phyloP scores from a whole-genome alignment of 305 asterid species.

The Petunia hybrid region DNA sequence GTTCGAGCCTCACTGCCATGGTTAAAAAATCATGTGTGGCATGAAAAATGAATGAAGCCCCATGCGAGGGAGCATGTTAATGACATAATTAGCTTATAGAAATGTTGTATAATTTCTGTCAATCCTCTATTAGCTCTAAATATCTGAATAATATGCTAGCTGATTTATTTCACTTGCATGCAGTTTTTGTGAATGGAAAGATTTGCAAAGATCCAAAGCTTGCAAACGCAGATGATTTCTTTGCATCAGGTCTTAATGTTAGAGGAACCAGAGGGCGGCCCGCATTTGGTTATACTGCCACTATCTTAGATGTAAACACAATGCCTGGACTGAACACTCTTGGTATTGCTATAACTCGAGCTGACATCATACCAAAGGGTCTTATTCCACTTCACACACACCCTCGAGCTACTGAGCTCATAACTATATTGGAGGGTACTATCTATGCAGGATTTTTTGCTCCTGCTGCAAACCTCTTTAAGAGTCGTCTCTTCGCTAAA shows the following conservation, averaged over 20 bases:
- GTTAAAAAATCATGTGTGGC: too few species aligned
- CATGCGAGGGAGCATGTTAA: too few species aligned
- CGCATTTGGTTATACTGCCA: not conserved
- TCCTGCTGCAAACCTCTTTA: not conserved
- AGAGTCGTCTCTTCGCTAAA: not conserved
- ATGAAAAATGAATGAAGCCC: too few species aligned
- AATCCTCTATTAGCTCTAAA: too few species aligned
- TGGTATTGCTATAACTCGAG: constrained; percentile 55
- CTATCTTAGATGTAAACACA: not conserved
- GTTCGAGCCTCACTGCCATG: too few species aligned
- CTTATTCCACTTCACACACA: constrained; percentile 66
- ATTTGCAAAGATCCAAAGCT: constrained; percentile 23
- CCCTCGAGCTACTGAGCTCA: constrained; percentile 35
- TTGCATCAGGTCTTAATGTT: not conserved
- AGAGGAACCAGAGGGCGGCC: not conserved
- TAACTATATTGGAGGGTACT: not conserved
- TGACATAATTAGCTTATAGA: too few species aligned
- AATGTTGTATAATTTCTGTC: too few species aligned
- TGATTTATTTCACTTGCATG: not conserved
- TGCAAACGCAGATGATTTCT: constrained; percentile 22
- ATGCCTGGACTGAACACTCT: constrained; percentile 64
- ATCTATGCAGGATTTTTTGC: not conserved
- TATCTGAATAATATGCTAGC: not conserved
- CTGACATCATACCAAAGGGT: constrained; percentile 49
- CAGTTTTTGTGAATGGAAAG: constrained; percentile 6